Evolutionary conservation across 495 filamentous ascomycete species (phyloP).

Genomic region (Rhizodiscina lignyota): DNA sequence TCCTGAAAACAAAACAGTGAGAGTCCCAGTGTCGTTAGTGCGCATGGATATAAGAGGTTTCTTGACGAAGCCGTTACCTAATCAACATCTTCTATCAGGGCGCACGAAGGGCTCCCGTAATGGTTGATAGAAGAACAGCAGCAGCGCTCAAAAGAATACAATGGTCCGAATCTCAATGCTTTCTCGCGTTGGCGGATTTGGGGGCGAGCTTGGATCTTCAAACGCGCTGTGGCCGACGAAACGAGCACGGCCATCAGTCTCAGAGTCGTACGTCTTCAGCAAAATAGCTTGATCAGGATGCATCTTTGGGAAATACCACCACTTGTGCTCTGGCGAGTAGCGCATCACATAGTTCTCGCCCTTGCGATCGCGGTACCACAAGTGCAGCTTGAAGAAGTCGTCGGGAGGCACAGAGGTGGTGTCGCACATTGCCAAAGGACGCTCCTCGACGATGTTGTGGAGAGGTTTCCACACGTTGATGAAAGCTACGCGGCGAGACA

Average conservation of each 20-base stretch:
- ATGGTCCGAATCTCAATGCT: no score
- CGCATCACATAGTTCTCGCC: slow-evolving; percentile 23
- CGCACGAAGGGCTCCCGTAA: no score
- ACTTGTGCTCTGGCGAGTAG: slow-evolving; percentile 12
- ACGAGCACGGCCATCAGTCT: slow-evolving; percentile 7
- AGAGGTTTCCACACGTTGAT: slow-evolving; percentile 23
- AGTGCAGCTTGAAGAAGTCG: slow-evolving; percentile 21
- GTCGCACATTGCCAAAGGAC: slow-evolving; percentile 20
- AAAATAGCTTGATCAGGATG: slow-evolving; percentile 14
- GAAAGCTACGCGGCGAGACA: slow-evolving; percentile 17
- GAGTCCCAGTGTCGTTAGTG: no score
- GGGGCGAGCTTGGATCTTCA: slow-evolving; percentile 7
- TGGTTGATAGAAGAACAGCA: no score
- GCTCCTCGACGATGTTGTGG: slow-evolving; percentile 13
- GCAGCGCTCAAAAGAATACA: no score
- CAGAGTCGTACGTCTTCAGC: slow-evolving; percentile 19
- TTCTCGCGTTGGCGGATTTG: slow-evolving; percentile 9
- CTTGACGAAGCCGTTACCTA: no score
- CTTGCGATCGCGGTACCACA: slow-evolving; percentile 18
- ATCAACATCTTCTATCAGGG: no score
- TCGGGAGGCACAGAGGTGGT: slow-evolving; percentile 8
- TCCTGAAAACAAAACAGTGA: no score
- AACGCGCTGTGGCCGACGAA: slow-evolving; percentile 12
- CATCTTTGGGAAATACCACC: slow-evolving; percentile 21
- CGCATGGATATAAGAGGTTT: no score